A percentile compares a stretch with the other conserved stretches of the same genome.
Evolutionary conservation across 306 rosid species (phyloP).

Genomic region (Fragaria nilgerrensis): DNA sequence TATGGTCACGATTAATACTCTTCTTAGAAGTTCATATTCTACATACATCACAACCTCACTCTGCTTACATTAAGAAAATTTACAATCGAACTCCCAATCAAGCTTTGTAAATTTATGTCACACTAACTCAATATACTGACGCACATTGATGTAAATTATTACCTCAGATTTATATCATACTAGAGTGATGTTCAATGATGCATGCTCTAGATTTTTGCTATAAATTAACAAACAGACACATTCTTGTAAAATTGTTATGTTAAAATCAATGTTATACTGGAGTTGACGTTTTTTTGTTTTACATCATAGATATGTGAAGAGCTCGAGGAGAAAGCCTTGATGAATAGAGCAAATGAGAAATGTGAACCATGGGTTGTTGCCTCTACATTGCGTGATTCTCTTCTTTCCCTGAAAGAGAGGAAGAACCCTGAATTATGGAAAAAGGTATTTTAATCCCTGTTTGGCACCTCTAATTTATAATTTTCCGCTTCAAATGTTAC

Average conservation of each 20-base stretch:
- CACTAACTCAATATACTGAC: background rate
- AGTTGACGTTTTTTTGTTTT: background rate
- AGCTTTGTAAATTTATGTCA: background rate
- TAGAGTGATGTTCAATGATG: background rate
- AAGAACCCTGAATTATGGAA: constrained; percentile 70
- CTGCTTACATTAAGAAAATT: background rate
- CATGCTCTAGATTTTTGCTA: background rate
- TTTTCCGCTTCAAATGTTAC: background rate
- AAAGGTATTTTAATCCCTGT: constrained; percentile 46
- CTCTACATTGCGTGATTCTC: constrained; percentile 81
- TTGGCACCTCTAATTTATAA: constrained; percentile 15
- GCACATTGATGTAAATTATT: background rate
- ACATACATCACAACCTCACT: background rate
- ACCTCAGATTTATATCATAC: background rate
- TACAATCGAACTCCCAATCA: background rate
- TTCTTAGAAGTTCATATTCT: too few relatives aligned
- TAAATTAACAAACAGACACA: background rate
- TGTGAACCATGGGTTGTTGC: constrained; percentile 87
- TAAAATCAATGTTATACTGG: background rate
- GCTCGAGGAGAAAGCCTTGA: constrained; percentile 85
- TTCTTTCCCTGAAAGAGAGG: constrained; percentile 90
- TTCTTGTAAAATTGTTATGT: background rate
- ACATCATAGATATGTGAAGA: constrained; percentile 66
- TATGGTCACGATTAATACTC: too few relatives aligned
- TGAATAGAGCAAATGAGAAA: constrained; percentile 49